Base-by-base conservation (phyloP, 257 asterid genomes). In the Solanum chilense region DNA sequence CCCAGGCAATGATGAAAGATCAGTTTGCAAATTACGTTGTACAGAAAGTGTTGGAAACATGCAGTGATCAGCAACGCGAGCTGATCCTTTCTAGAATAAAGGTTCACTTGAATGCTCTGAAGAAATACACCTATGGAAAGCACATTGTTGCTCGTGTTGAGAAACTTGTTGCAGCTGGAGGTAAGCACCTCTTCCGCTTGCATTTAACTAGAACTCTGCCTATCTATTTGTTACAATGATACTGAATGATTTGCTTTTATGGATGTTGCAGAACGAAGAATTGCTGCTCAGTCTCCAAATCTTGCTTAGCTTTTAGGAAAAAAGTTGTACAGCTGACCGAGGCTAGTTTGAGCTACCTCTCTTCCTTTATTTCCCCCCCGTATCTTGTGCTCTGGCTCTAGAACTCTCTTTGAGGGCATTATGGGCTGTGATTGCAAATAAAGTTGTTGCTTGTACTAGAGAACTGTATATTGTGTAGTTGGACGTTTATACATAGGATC, bases 271-370 rank as follows among this genome's bases (percentile, higher is more conserved):
- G 97, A 94, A 88, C 91, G 95, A 91, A 92, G 97, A 88, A 92
- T 90, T 49, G 87, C 87, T 20, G 95, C 96, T 66, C 93, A 89
- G 88, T 66, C 85, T 87, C 85, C 87, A 49, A 86, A 89, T 37
- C 85, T 90, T 21, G 91, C 89, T 16, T 91, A 88, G 88, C 87
- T 70, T 12, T 70, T 90, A 90, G 93, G 93, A 82, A 91, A 86
- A 82, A 88, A 82, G 92, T 88, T 94, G 98, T 94, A 94, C 98
- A 94, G 96, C 95, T 94, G 92, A 94, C 95, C 29, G 80, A 94
- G 96, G 97, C 93, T 92, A 94, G 97, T 94, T 93, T 93, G 96
- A 92, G 93, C 94, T 85, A 45, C 88, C 88, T 85, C 88, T 70
- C 76, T 68, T 86, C 88, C 69, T 39, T 74, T 42, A 71, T 45